phyloP scores from a whole-genome alignment of 2,329 filamentous ascomycete genomes.

The Tolypocladium tundrense region DNA sequence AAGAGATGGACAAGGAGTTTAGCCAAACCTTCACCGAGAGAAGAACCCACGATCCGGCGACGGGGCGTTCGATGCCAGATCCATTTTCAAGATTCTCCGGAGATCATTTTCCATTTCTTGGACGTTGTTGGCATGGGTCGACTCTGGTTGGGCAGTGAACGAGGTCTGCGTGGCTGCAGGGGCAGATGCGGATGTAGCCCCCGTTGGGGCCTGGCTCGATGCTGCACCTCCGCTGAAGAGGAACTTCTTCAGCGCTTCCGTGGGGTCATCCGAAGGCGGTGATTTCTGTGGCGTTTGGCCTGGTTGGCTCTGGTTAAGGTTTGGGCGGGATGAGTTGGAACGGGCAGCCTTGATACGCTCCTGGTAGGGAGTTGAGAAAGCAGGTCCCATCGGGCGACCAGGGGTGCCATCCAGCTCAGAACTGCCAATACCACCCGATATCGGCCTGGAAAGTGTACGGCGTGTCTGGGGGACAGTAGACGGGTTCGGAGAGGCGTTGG shows the following conservation, averaged over 20 bases:
- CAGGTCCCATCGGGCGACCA: slow-evolving; percentile 46
- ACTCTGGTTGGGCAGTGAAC: slow-evolving; percentile 1
- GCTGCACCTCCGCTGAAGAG: slow-evolving; percentile 33
- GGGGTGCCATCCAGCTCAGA: slow-evolving; percentile 54
- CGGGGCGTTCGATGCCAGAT: slow-evolving; percentile 16
- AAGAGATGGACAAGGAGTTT: slow-evolving; percentile 10
- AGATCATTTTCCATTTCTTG: slow-evolving; percentile 43
- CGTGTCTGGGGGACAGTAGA: slow-evolving; percentile 14
- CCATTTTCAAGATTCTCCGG: slow-evolving; percentile 40
- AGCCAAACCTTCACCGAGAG: slow-evolving; percentile 11
- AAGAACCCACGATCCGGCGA: slow-evolving; percentile 10
- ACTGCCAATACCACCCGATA: slow-evolving; percentile 14
- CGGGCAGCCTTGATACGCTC: slow-evolving; percentile 50
- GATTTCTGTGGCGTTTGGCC: slow-evolving; percentile 2
- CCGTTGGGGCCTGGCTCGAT: background rate
- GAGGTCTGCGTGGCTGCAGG: background rate
- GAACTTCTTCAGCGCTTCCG: slow-evolving; percentile 47
- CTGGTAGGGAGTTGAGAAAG: slow-evolving; percentile 57
- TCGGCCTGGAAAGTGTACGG: slow-evolving; percentile 12
- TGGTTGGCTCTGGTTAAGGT: slow-evolving; percentile 5
- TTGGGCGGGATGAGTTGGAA: slow-evolving; percentile 16
- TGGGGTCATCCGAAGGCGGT: slow-evolving; percentile 16
- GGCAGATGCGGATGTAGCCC: background rate
- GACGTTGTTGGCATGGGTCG: slow-evolving; percentile 22
- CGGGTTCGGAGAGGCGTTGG: slow-evolving; percentile 10